Evolutionary conservation across 2,329 filamentous ascomycete species (phyloP).

Genomic region (Blastomyces gilchristii): DNA sequence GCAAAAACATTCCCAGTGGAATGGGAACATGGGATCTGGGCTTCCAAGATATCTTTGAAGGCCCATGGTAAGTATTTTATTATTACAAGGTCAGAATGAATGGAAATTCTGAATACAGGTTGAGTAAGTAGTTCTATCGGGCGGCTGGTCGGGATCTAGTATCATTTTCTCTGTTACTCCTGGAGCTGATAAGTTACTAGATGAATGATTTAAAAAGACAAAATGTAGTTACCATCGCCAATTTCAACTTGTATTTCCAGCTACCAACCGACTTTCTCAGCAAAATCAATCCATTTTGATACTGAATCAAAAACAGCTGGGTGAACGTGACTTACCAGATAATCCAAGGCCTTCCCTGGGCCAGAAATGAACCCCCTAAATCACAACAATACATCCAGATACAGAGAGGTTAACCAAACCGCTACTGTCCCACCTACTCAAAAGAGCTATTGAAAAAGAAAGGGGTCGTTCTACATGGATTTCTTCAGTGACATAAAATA

Average conservation of each 20-base stretch:
- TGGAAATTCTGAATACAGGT: neutral
- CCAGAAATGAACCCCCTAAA: slow-evolving; percentile 2
- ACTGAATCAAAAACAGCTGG: neutral
- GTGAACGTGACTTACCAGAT: neutral
- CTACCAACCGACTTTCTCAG: neutral
- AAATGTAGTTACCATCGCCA: neutral
- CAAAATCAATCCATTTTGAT: neutral
- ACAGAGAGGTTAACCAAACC: neutral
- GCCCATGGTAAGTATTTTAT: neutral
- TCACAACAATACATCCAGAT: neutral
- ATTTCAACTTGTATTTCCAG: neutral
- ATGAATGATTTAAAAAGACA: neutral
- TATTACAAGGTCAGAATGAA: neutral
- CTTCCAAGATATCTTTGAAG: neutral
- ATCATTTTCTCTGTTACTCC: neutral
- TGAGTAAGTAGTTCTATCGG: neutral
- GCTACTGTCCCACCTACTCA: no score
- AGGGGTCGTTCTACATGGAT: neutral
- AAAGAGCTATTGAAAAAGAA: neutral
- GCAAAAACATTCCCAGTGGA: slow-evolving; percentile 1
- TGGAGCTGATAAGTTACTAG: neutral
- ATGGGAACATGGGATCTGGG: neutral
- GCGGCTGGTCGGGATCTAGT: slow-evolving; percentile 1
- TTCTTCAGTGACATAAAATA: neutral
- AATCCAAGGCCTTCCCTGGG: neutral